Evolutionary conservation across 1,139 yeast species (phyloP).

Genomic region (Entelexis paramagnoliae): DNA sequence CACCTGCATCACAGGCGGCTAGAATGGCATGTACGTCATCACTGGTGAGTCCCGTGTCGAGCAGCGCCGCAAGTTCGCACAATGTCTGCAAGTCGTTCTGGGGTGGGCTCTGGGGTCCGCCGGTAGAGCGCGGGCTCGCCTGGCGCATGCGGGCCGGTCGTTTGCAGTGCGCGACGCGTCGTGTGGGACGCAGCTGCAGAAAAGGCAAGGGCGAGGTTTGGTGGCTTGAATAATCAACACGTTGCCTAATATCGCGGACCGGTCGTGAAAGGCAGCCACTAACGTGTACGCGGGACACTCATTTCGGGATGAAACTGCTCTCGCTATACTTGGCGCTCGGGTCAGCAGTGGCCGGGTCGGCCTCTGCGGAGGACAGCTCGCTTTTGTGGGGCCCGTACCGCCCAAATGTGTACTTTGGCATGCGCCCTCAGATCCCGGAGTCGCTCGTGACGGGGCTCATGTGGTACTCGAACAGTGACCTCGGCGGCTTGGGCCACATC

Average conservation of each 20-base stretch:
- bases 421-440: constrained; percentile 69
- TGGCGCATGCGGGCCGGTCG: neutral
- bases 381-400: constrained; percentile 89
- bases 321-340: neutral
- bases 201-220: neutral
- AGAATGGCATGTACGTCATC: constrained; percentile 24
- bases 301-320: neutral
- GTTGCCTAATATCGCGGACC: neutral
- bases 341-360: constrained; percentile 3
- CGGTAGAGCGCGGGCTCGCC: neutral
- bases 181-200: neutral
- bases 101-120: neutral
- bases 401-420: constrained; percentile 74
- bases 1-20: constrained; percentile 21
- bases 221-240: constrained; percentile 3
- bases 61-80: constrained; percentile 27
- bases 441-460: constrained; percentile 72
- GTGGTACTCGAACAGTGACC: constrained; percentile 71
- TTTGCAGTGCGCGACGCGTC: neutral
- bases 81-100: constrained; percentile 12
- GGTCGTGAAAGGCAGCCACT: neutral
- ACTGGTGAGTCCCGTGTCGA: constrained; percentile 27
- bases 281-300: neutral
- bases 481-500: constrained; percentile 47
- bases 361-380: constrained; percentile 14